Conservation (phyloP, 1,139 yeast species). For the Pichia sp. region DNA sequence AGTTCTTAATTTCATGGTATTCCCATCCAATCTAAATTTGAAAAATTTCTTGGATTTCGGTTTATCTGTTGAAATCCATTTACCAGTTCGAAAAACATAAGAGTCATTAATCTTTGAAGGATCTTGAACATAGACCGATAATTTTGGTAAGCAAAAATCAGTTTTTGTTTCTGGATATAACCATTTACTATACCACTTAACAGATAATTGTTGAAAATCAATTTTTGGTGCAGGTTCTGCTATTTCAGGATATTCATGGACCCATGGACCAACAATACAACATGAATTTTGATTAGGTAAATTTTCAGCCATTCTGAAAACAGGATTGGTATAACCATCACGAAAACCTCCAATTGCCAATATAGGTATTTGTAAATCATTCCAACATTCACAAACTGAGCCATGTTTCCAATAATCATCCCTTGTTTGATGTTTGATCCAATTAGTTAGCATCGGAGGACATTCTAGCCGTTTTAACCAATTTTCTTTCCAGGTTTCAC, state of each 20-base stretch:
- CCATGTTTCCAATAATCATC: conserved; percentile 41
- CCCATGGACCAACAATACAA: conserved; percentile 40
- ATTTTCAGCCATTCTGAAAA: conserved; percentile 35
- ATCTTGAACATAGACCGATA: conserved; percentile 38
- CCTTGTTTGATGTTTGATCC: conserved; percentile 37
- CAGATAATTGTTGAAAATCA: conserved; percentile 36
- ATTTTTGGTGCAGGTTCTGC: conserved; percentile 39
- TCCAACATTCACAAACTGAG: conserved; percentile 36
- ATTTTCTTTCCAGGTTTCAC: conserved; percentile 34
- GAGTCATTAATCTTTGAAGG: conserved; percentile 32
- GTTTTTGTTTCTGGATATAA: conserved; percentile 26
- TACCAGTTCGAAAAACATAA: conserved; percentile 33
- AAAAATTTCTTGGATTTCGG: conserved; percentile 10
- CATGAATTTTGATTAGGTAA: conserved; percentile 31
- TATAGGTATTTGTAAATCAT: conserved; percentile 35
- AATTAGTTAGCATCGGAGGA: conserved; percentile 34
- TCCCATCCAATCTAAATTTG: conserved; percentile 13
- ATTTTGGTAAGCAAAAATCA: conserved; percentile 27
- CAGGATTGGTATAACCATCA: conserved; percentile 39
- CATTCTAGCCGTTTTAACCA: conserved; percentile 34
- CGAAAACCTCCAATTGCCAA: conserved; percentile 40
- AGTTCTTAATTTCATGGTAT: conserved; percentile 9
- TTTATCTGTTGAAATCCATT: conserved; percentile 31
- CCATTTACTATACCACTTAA: conserved; percentile 35
- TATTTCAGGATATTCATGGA: conserved; percentile 40